Evolutionary conservation across 2,329 filamentous ascomycete species (phyloP), one percentile per base, ranked within the genome.

Genomic region (Exophiala spinifera): DNA sequence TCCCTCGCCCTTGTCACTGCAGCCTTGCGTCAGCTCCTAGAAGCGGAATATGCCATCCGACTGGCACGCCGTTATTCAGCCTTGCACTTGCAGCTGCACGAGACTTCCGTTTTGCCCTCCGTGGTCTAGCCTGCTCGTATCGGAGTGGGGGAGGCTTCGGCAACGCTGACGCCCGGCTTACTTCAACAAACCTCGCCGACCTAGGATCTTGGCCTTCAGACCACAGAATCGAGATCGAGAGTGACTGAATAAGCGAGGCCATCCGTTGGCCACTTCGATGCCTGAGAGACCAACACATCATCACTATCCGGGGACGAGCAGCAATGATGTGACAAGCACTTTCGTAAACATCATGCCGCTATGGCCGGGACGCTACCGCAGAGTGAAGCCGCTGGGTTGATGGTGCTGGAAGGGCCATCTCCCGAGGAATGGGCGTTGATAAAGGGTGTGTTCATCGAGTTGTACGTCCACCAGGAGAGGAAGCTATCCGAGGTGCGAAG

Each of bases 401-500:
- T 31, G 11, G 50, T 53, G 36, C 37, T 37, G 10, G 50, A 53
- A 25, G 50, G 50, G 8, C 50, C 44, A 33, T 53, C 50, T 40
- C 8, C 36, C 7, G 44, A 43, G 3, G 44, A 34, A 43, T 53
- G 44, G 50, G n/a, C 44, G 11, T 48, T 44, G 10, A 47, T 53
- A 20, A 53, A 53, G 31, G 50, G 50, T 3, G 37, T 53, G 17
- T 53, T 53, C 13, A 28, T 53, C 28, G 50, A 53, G 11, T 33
- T 53, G 6, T 53, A 53, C 23, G 50, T 53, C 15, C 50, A 53
- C 21, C 50, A 43, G 11, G 50, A 36, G 17, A 53, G 42, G 36
- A 53, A 53, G 28, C 15, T 53, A 14, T 42, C 36, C 23, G 50
- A 53, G 21, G 46, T 36, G 8, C 36, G 25, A 17, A 34, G 31